Evolutionary conservation across 352 stramenopile species (phyloP), one percentile per base, ranked within the genome.

Genomic region (Phytophthora lateralis): DNA sequence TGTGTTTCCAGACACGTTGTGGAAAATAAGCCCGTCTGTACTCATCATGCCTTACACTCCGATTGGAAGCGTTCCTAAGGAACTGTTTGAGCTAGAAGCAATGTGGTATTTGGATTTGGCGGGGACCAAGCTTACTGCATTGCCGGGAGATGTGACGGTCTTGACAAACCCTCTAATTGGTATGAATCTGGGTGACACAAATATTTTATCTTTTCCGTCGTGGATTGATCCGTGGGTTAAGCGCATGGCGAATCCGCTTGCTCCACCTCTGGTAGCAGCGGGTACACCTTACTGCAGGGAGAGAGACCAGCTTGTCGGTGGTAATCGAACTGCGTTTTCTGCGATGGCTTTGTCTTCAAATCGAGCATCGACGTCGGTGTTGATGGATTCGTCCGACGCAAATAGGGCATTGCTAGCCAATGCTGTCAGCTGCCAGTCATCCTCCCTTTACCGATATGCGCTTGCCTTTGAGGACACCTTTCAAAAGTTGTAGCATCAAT

Each of bases 21-120:
- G 50, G 46, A 71, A 60, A 20, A 60, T 75, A 17, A 34, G 45
- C 3, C 66, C 61, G 1, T 45, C 32, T 6, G 48, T 65, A 8
- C 7, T 75, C 0, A 56, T 75, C 9, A 63, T 75, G 45, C 35
- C 55, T 4, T 44, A 60, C 32, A 69, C 18, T 26, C 66, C 66
- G 1, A 55, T 75, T 17, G 38, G 52, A 20, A 58, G 35, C 1
- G 51, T 75, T 0, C 55, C 61, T 1, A 71, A 59, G 18, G 61
- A 71, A 47, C 14, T 71, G 8, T 75, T 75, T 26, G 51, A 48
- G n/a, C 27, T 75, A 4, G 47, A 68, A 18, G 26, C 55, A 2
- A 68, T 75, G 55, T 58, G 46, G 32, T 64, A 69, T 59, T 62
- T 75, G 17, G 55, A 75, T 42, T 26, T 75, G 20, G 66, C 55